Base-by-base conservation (phyloP, 192 early-diverging fungal species). In the Piromyces sp. region DNA sequence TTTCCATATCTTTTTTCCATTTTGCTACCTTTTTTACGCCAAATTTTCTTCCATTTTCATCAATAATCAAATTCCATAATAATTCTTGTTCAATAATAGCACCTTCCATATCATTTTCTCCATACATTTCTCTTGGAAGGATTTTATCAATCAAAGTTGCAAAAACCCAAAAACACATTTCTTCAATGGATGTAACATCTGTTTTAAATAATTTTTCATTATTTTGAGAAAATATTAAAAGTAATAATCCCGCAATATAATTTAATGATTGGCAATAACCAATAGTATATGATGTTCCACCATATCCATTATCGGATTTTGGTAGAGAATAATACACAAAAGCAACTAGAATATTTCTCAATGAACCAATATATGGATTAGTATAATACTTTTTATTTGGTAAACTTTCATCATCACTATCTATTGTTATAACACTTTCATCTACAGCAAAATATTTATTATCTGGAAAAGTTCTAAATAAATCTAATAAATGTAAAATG, bases 221-320 rank as follows among this genome's bases (percentile, higher is more conserved):
- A 79, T 28, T 33, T 79, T 80, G 33, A 28, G 81, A 68, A 85
- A 84, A 87, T n/a, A 94, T 91, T 13, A 95, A 85, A 26, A 95
- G 86, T 15, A 95, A 86, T 30, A 94, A 85, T 28, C 91, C 94
- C 31, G 87, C 94, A 79, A 95, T 85, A 79, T 94, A 94, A 83
- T 94, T 95, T 81, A 95, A 89, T 3, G 91, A 92, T 84, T 95
- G 94, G 84, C 93, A 94, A 86, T 95, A 95, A 11, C 94, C 94
- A 51, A 95, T 93, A 80, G 81, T 85, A 87, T 78, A 82, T 17
- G 14, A 86, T 83, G 3, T 84, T 84, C 14, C 68, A 81, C 9
- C 81, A 58, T 26, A 82, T 78, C 30, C 85, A 79, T 38, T 81
- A 28, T 33, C 81, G 11, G 30, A 38, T 31, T 38, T 81, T 19